Evolutionary conservation across 345 rosid species (phyloP).

Genomic region (Eucalyptus sideroxylon): DNA sequence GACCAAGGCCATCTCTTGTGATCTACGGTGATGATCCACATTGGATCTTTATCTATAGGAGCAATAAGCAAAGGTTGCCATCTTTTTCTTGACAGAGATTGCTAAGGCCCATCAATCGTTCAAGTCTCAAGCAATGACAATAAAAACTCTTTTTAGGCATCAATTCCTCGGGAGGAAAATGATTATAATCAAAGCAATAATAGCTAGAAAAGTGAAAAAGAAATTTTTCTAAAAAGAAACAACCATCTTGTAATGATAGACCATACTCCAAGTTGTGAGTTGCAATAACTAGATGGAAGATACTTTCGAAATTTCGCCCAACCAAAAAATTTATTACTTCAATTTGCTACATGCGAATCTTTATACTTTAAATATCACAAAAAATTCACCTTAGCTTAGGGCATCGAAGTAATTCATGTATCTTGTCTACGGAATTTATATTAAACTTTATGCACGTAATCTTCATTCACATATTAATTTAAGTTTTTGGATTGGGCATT

Average conservation of each 20-base stretch:
- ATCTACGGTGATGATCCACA: background rate
- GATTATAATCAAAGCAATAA: no score
- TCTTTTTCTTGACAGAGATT: background rate
- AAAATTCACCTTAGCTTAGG: background rate
- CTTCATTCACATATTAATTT: no score
- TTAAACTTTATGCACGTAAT: rapidly evolving
- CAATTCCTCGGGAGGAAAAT: no score
- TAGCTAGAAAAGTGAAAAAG: rapidly evolving
- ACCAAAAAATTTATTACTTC: background rate
- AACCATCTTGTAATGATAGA: no score
- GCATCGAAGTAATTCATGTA: background rate
- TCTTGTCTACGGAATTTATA: background rate
- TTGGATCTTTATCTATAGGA: background rate
- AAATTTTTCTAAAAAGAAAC: no score
- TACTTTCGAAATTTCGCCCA: background rate
- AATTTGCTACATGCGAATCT: no score
- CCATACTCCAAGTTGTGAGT: no score
- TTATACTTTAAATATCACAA: background rate
- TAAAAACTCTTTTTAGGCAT: no score
- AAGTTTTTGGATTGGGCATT: no score
- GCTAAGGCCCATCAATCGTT: background rate
- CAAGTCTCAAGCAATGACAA: no score
- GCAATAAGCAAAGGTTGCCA: background rate
- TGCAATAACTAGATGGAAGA: background rate
- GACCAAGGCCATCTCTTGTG: rapidly evolving